Percentiles rank a stretch among this genome's conserved stretches.
Conservation (phyloP, 1,284 basidiomycete genomes). For the Moesziomyces parantarcticus region DNA sequence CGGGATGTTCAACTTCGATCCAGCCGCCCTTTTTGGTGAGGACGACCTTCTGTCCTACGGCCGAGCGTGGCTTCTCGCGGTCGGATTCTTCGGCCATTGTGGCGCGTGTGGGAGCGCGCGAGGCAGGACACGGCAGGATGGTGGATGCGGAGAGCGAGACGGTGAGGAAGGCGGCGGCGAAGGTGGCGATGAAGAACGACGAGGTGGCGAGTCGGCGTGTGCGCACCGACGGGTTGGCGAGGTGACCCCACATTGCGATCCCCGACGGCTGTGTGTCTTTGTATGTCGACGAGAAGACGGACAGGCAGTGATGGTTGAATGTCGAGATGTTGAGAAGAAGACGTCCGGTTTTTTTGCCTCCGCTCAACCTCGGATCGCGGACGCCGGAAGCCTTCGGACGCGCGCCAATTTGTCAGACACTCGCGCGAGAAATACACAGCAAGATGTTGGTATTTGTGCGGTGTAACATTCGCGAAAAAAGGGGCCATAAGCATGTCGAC, state of each 20-base stretch:
- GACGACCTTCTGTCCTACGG: conserved; percentile 42
- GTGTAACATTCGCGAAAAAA: too few species aligned
- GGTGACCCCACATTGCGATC: conserved; percentile 5
- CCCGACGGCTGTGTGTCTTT: too few species aligned
- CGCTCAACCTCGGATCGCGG: too few species aligned
- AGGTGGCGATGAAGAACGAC: conserved; percentile 49
- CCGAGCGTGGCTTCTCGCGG: background rate
- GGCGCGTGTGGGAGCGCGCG: conserved; percentile 9
- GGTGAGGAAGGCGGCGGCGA: conserved; percentile 50
- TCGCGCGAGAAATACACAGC: too few species aligned
- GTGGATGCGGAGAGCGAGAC: conserved; percentile 52
- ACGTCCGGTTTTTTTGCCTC: too few species aligned
- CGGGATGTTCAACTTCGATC: conserved; percentile 53
- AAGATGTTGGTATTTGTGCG: too few species aligned
- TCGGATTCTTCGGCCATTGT: conserved; percentile 17
- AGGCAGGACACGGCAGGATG: conserved; percentile 56
- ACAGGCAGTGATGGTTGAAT: too few species aligned
- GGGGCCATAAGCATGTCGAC: too few species aligned
- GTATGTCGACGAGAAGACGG: too few species aligned
- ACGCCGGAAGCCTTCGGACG: too few species aligned
- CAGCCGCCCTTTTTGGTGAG: conserved; percentile 53
- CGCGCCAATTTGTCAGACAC: too few species aligned
- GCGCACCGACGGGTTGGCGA: conserved; percentile 37
- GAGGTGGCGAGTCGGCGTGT: conserved; percentile 40
- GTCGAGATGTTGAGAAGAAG: too few species aligned